These are phyloP conservation scores for Chrysoporthe deuterocubensis DNA, from an alignment of 2,329 filamentous ascomycete species.

Conservation along the genomic window DNA sequence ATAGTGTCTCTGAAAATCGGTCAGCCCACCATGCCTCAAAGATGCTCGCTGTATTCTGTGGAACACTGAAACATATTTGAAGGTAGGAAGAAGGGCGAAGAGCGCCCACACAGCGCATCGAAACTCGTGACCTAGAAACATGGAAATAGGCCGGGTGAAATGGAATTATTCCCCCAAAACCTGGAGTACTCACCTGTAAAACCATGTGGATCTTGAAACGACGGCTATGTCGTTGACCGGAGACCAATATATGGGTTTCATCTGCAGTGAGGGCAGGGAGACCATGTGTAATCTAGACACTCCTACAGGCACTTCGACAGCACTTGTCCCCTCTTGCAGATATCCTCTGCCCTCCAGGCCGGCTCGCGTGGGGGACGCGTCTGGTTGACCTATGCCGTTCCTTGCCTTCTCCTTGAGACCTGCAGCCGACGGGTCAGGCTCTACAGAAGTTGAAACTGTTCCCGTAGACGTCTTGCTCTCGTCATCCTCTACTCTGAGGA, in stretches of 20 bases:
- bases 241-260: slow-evolving; percentile 98
- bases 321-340: slow-evolving; percentile 21
- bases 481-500: slow-evolving; percentile 48
- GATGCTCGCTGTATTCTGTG: not conserved
- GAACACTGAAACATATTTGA: not conserved
- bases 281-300: slow-evolving; percentile 90
- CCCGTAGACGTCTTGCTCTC: slow-evolving; percentile 12
- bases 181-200: slow-evolving; percentile 67
- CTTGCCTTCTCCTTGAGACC: not conserved
- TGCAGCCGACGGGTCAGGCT: not conserved
- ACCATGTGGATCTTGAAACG: slow-evolving; percentile 91
- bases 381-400: not conserved
- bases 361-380: not conserved
- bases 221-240: slow-evolving; percentile 86
- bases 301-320: slow-evolving; percentile 76
- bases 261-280: slow-evolving; percentile 77
- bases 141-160: not conserved
- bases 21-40: not conserved
- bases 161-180: not conserved
- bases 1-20: slow-evolving; percentile 69
- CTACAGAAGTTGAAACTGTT: not conserved
- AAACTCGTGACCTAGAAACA: not conserved
- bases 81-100: not conserved
- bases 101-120: not conserved
- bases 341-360: not conserved